A percentile compares a stretch with the other conserved stretches of the same genome.
Evolutionary conservation across 768 basidiomycete genomes (phyloP).

Genomic region (Calocybe cyanea): DNA sequence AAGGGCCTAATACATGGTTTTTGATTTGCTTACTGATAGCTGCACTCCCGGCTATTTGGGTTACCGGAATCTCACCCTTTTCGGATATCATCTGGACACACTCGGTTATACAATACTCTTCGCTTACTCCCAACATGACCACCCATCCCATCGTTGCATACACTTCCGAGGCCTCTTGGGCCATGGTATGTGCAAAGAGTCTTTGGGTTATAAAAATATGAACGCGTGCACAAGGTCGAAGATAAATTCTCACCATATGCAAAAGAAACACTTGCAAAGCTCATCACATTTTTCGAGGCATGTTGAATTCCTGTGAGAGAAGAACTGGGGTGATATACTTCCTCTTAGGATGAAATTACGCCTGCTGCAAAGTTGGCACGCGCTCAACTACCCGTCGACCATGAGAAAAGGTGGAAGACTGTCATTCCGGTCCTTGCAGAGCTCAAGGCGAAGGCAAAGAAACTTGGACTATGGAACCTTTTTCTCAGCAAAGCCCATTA

Average conservation of each 20-base stretch:
- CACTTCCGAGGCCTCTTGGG: slow-evolving; percentile 85
- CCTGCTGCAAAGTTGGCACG: slow-evolving; percentile 77
- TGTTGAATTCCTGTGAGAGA: slow-evolving; percentile 13
- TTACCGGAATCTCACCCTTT: slow-evolving; percentile 10
- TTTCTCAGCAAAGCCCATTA: slow-evolving; percentile 95
- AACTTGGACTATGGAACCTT: slow-evolving; percentile 92
- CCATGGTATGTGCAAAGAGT: slow-evolving; percentile 54
- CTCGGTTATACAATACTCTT: no score
- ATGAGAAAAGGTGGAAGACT: slow-evolving; percentile 76
- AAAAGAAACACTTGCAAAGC: slow-evolving; percentile 79
- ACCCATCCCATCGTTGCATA: slow-evolving; percentile 71
- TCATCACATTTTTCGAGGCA: slow-evolving; percentile 84
- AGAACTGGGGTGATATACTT: neutral
- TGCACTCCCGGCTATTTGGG: slow-evolving; percentile 10
- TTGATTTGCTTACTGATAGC: neutral
- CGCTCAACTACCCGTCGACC: slow-evolving; percentile 77
- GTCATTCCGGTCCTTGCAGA: slow-evolving; percentile 78
- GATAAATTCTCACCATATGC: slow-evolving; percentile 91
- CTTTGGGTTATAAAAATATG: neutral
- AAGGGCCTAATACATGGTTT: neutral
- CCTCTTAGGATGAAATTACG: slow-evolving; percentile 76
- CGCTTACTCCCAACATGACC: slow-evolving; percentile 36
- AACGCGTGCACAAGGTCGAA: slow-evolving; percentile 57
- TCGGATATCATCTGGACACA: no score
- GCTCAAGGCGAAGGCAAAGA: slow-evolving; percentile 84